Percentiles rank a stretch among this genome's conserved stretches.
phyloP scores from a whole-genome alignment of 1,284 basidiomycete species.

The Cryptococcus floricola region DNA sequence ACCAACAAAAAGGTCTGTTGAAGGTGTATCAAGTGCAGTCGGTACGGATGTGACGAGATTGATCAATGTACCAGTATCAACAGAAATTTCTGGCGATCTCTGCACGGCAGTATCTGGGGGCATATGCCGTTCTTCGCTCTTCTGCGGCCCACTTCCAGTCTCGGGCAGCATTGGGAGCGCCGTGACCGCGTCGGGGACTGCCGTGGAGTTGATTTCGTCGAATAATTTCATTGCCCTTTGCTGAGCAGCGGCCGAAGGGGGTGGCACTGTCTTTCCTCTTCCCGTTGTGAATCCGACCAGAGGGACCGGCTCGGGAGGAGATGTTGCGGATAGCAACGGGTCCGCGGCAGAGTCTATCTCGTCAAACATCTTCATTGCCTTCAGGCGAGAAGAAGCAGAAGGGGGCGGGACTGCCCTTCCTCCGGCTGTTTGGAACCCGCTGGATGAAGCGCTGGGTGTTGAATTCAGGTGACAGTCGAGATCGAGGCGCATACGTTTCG shows the following conservation, averaged over 20 bases:
- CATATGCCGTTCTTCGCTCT: neutral
- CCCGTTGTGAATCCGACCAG: slow-evolving; percentile 31
- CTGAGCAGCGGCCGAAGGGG: slow-evolving; percentile 29
- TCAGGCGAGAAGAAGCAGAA: neutral
- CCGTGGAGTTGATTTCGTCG: slow-evolving; percentile 9
- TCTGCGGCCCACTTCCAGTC: too few species aligned
- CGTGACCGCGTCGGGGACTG: too few species aligned
- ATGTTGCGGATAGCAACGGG: slow-evolving; percentile 2
- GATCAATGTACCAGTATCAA: neutral
- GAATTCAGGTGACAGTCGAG: neutral
- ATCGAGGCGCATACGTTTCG: neutral
- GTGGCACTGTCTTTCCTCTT: slow-evolving; percentile 19
- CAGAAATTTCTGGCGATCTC: neutral
- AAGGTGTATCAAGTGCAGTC: neutral
- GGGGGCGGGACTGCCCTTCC: too few species aligned
- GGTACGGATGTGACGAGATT: too few species aligned
- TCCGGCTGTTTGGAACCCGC: too few species aligned
- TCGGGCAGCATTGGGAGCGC: too few species aligned
- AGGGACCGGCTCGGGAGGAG: neutral
- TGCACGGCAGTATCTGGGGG: neutral
- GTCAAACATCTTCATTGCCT: neutral
- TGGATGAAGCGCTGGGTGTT: neutral
- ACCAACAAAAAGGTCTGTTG: neutral
- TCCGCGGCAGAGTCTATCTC: slow-evolving; percentile 1
- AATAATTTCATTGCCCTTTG: slow-evolving; percentile 25